Conservation (phyloP, 192 early-diverging fungal species). For the Linnemannia exigua region DNA sequence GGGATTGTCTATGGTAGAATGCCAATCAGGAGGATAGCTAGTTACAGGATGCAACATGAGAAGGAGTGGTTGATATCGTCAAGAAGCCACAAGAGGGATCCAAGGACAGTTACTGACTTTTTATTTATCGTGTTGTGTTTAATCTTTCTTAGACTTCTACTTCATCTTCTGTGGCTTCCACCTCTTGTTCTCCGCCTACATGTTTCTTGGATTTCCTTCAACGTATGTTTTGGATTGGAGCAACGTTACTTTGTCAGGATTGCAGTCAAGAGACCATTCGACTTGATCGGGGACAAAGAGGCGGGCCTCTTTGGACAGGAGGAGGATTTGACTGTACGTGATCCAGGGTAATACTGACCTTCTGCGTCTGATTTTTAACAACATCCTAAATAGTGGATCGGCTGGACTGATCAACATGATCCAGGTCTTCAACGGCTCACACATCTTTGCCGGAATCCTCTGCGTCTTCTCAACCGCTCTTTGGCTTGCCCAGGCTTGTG, state of each 20-base stretch:
- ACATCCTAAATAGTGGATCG: constrained; percentile 65
- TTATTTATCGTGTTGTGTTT: not conserved
- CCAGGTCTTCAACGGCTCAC: constrained; percentile 76
- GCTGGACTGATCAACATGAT: constrained; percentile 87
- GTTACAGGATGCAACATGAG: not conserved
- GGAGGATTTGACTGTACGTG: not conserved
- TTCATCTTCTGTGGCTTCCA: constrained; percentile 92
- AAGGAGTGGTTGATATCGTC: not conserved
- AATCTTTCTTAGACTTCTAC: constrained; percentile 72
- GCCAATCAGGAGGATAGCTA: not conserved
- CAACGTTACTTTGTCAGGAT: not conserved
- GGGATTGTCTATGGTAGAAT: not conserved
- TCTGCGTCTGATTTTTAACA: constrained; percentile 1
- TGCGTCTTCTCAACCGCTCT: constrained; percentile 66
- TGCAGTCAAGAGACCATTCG: not conserved
- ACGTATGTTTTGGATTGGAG: constrained; percentile 61
- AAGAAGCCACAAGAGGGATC: not conserved
- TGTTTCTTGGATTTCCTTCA: constrained; percentile 88
- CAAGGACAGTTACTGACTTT: not conserved
- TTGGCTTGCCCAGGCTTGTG: constrained; percentile 62
- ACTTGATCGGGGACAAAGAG: not conserved
- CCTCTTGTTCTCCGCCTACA: constrained; percentile 84
- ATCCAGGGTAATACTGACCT: not conserved
- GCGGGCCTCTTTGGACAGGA: not conserved
- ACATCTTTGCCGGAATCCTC: constrained; percentile 73